Evolutionary conservation across 129 eudicot species (phyloP).

Genomic region (Dittrichia graveolens): DNA sequence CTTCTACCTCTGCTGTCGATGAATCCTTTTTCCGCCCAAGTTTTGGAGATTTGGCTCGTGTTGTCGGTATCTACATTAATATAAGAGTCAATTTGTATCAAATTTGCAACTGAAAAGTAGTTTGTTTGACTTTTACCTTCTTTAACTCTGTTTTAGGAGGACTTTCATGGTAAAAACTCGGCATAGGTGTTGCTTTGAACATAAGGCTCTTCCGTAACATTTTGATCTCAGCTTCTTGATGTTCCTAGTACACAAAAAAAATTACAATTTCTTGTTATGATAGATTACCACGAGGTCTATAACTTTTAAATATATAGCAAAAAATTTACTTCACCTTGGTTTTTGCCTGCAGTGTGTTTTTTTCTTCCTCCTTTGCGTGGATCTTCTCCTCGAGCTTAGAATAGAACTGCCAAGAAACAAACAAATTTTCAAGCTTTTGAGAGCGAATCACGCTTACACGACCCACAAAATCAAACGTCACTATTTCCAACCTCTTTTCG

Average conservation of each 20-base stretch:
- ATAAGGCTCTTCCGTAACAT: constrained; percentile 81
- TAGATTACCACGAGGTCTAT: background rate
- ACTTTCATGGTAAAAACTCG: constrained; percentile 94
- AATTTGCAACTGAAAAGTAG: background rate
- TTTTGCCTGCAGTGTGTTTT: constrained; percentile 74
- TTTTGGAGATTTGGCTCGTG: constrained; percentile 88
- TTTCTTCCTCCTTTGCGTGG: constrained; percentile 90
- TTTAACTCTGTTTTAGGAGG: constrained; percentile 84
- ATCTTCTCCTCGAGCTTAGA: constrained; percentile 95
- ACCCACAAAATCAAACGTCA: background rate
- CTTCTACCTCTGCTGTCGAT: constrained; percentile 49
- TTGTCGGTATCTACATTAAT: constrained; percentile 80
- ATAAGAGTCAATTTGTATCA: background rate
- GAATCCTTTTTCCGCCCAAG: constrained; percentile 80
- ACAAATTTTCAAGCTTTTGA: background rate
- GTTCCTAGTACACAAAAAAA: constrained; percentile 52
- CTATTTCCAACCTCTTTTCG: constrained; percentile 68
- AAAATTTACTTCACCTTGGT: constrained; percentile 55
- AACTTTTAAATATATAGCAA: constrained; percentile 6
- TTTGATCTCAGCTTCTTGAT: constrained; percentile 91
- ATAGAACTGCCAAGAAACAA: constrained; percentile 57
- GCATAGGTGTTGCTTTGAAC: constrained; percentile 99
- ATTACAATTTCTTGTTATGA: background rate
- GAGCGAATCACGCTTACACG: background rate
- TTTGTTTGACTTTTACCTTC: constrained; percentile 59